Base-by-base conservation (phyloP, 257 asterid species). In the Nicotiana obtusifolia region DNA sequence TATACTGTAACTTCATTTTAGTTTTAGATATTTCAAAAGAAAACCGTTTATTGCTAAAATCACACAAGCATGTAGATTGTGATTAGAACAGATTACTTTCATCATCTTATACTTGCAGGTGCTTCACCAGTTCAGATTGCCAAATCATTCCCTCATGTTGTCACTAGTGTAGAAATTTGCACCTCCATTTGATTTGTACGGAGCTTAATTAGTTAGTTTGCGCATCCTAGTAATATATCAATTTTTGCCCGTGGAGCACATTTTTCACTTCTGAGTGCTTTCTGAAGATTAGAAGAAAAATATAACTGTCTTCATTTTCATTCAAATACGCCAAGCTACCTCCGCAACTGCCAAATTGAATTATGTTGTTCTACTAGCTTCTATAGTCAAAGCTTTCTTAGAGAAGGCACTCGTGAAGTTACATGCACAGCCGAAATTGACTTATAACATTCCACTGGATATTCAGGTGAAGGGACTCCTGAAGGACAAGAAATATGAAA, bases 391-490 rank as follows among this genome's bases (percentile, higher is more conserved):
- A n/a, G 19, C 2, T 16, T 35, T 69, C 28, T 33, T 69, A 30
- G 52, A 78, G 68, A 57, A 10, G 81, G 35, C 19, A 35, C 24
- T n/a, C 31, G 78, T 22, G 16, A 62, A 62, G 54, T 60, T 78
- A 47, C 47, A 33, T 67, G 68, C 73, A 30, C 30, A 35, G 13
- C 60, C 53, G 37, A 22, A 59, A 20, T 24, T 71, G 37, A 24
- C 49, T 54, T 59, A 0, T 75, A 71, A 44, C 78, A 71, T 44
- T 68, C 35, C 52, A 10, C 33, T 60, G 35, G 67, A 31, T 53
- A 10, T 84, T 80, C 85, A 89, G 91, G 91, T 89, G 52, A 87
- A 87, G 77, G 86, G 84, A 44, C 89, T 87, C 64, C 82, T 87
- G 49, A 85, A 84, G 81, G 89, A 89, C 49, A 89, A 87, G 78